Base-by-base conservation (phyloP, 2,329 filamentous ascomycete genomes). In the Cytospora leucostoma region DNA sequence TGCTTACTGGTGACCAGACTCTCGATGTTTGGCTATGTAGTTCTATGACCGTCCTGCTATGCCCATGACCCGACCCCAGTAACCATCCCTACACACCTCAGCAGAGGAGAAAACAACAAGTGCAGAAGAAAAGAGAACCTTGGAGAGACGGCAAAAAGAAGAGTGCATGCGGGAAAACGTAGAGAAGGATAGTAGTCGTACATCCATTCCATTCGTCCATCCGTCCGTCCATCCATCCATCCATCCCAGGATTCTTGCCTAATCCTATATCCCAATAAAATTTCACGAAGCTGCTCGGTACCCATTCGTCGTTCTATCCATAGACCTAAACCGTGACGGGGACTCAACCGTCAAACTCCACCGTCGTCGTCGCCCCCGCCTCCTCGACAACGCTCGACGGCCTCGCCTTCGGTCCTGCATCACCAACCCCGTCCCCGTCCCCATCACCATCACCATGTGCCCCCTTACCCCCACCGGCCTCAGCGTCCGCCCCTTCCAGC, bases 401-500 rank as follows among this genome's bases (percentile, higher is more conserved):
- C 66, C 68, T 49, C 37, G 51, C 51, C 21, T 55, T 62, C 64
- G 56, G 37, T 33, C 12, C 57, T 2, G 56, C 57, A 27, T 62
- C 51, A 13, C 38, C 35, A 70, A 62, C 71, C 68, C 8, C 71
- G 63, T 21, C 70, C 33, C 70, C 70, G 15, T 70, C 67, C 56
- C 68, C 70, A 2, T 57, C 63, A 21, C 62, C 60, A 50, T 52
- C 65, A 66, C 68, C 59, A 63, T 69, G 66, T 71, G 66, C 70
- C 71, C 71, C 68, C 73, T 71, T 60, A 4, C 65, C 67, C 8
- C 77, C 84, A 13, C 84, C 84, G 0, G 89, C 87, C 68, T 87
- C 85, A 2, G 87, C 90, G 72, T 94, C 91, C 2, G 88, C 88
- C 0, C 89, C 91, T 68, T 90, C 88, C 15, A 93, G 76, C 15